Percentiles rank a stretch among this genome's conserved stretches.
Evolutionary conservation across 164 flowering plant species (phyloP).

Genomic region (Tinospora cordifolia): DNA sequence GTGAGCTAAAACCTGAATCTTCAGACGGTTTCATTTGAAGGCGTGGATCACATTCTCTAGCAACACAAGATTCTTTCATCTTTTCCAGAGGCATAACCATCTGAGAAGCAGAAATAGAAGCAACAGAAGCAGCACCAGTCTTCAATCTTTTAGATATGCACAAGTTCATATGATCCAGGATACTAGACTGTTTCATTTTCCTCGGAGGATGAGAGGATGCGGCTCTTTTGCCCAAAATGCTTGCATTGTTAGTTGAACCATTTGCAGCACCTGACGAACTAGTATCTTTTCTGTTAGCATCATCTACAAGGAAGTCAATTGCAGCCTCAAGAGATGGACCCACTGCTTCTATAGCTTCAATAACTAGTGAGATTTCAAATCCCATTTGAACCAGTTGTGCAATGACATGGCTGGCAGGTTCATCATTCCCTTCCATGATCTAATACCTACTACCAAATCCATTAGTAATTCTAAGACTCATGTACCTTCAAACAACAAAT

Average conservation of each 20-base stretch:
- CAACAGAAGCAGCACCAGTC: conserved; percentile 11
- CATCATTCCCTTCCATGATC: conserved; percentile 26
- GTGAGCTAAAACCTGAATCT: conserved; percentile 7
- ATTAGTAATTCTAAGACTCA: neutral
- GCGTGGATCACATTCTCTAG: neutral
- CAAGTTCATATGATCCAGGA: conserved; percentile 39
- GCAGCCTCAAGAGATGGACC: conserved; percentile 52
- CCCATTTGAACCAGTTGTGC: conserved; percentile 61
- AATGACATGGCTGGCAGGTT: conserved; percentile 33
- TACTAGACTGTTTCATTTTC: conserved; percentile 44
- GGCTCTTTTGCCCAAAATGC: conserved; percentile 27
- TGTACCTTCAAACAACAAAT: neutral
- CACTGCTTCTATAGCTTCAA: conserved; percentile 49
- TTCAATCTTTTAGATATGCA: conserved; percentile 24
- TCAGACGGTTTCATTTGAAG: conserved; percentile 3
- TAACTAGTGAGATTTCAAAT: conserved; percentile 37
- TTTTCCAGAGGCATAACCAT: conserved; percentile 12
- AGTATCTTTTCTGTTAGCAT: conserved; percentile 11
- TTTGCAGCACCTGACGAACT: conserved; percentile 18
- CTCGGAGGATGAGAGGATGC: conserved; percentile 15
- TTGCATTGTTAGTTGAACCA: conserved; percentile 14
- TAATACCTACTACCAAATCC: neutral
- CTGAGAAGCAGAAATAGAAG: conserved; percentile 17
- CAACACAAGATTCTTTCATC: conserved; percentile 1
- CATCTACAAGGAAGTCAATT: conserved; percentile 43